A percentile compares a stretch with the other conserved stretches of the same genome.
These are phyloP conservation scores for Xylariales sp. DNA, from an alignment of 2,329 filamentous ascomycete species.

Conservation along the genomic window DNA sequence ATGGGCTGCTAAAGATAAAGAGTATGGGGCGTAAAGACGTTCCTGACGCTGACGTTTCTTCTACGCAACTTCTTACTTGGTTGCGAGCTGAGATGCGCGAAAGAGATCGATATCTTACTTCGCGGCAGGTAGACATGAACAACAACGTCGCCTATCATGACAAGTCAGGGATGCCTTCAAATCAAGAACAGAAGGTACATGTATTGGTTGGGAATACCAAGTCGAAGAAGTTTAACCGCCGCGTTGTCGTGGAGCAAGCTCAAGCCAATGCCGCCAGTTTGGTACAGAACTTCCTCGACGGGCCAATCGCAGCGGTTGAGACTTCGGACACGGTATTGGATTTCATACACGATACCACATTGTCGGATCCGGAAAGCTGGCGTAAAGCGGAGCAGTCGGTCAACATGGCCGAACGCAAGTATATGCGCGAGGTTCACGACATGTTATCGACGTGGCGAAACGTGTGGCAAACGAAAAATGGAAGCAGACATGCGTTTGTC, in stretches of 20 bases:
- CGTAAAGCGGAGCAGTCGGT: slow-evolving; percentile 73
- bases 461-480: slow-evolving; percentile 49
- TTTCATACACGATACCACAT: slow-evolving; percentile 64
- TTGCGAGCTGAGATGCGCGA: slow-evolving; percentile 79
- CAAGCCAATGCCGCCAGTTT: slow-evolving; percentile 55
- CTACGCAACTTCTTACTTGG: slow-evolving; percentile 70
- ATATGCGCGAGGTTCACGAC: slow-evolving; percentile 77
- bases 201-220: slow-evolving; percentile 79
- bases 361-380: slow-evolving; percentile 83
- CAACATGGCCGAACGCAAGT: slow-evolving; percentile 72
- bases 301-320: slow-evolving; percentile 83
- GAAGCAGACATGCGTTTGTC: slow-evolving; percentile 71
- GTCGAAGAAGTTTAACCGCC: slow-evolving; percentile 88
- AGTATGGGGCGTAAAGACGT: slow-evolving; percentile 72
- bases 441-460: slow-evolving; percentile 61
- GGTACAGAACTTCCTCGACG: slow-evolving; percentile 66
- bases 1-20: slow-evolving; percentile 71
- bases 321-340: slow-evolving; percentile 80
- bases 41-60: slow-evolving; percentile 69
- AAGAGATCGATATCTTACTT: slow-evolving; percentile 46
- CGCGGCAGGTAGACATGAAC: slow-evolving; percentile 34
- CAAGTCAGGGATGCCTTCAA: slow-evolving; percentile 17
- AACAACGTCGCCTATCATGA: slow-evolving; percentile 14
- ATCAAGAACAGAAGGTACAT: slow-evolving; percentile 68
- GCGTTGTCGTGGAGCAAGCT: slow-evolving; percentile 78